Conservation (phyloP, 1,284 basidiomycete genomes). For the Xanthoconium separans region DNA sequence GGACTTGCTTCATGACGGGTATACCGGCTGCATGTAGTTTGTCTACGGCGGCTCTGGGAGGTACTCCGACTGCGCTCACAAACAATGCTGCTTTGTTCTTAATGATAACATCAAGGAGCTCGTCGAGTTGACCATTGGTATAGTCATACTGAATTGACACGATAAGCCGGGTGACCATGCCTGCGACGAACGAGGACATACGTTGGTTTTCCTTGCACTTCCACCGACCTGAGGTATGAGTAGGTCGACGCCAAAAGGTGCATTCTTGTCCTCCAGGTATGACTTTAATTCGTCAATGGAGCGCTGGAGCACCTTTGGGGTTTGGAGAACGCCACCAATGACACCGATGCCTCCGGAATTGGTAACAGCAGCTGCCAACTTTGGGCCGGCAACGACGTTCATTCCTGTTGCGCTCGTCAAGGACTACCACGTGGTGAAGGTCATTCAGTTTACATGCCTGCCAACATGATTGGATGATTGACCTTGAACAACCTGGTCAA, state of each 20-base stretch:
- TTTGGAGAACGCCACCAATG: constrained; percentile 77
- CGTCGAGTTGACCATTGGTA: constrained; percentile 71
- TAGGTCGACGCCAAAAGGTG: constrained; percentile 82
- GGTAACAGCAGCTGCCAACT: constrained; percentile 76
- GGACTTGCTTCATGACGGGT: constrained; percentile 79
- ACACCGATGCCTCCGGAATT: constrained; percentile 84
- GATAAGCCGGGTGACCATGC: not conserved
- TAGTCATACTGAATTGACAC: constrained; percentile 58
- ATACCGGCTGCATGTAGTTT: constrained; percentile 79
- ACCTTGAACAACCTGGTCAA: constrained; percentile 73
- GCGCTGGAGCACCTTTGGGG: constrained; percentile 62
- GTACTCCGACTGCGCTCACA: constrained; percentile 84
- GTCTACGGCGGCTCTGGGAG: constrained; percentile 80
- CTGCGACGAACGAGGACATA: constrained; percentile 27
- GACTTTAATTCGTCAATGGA: constrained; percentile 69
- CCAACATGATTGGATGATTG: constrained; percentile 81
- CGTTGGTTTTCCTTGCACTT: constrained; percentile 79
- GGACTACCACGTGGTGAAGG: no score
- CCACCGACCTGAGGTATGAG: constrained; percentile 79
- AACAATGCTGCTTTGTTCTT: constrained; percentile 74
- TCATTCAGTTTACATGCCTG: constrained; percentile 37
- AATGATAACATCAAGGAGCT: constrained; percentile 80
- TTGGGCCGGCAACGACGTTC: constrained; percentile 83
- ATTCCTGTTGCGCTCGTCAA: constrained; percentile 48
- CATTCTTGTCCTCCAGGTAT: constrained; percentile 67